Evolutionary conservation across 345 rosid genomes (phyloP).

Genomic region (Acer saccharum): DNA sequence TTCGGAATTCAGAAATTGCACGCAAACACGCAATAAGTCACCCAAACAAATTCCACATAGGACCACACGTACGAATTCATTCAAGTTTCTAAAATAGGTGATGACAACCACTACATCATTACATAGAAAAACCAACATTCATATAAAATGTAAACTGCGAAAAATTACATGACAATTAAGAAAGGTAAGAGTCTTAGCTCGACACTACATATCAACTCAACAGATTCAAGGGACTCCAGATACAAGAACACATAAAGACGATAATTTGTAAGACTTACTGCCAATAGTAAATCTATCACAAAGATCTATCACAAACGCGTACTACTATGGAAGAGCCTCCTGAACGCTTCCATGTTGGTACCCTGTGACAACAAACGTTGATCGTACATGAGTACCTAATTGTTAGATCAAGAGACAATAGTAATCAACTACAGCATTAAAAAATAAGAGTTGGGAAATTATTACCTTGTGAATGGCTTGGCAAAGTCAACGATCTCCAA

Average conservation of each 20-base stretch:
- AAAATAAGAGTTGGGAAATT: background rate
- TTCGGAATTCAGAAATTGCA: background rate
- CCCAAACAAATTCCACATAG: background rate
- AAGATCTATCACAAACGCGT: constrained; percentile 14
- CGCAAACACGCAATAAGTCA: background rate
- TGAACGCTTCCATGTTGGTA: constrained; percentile 16
- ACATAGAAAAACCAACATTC: background rate
- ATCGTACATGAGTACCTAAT: constrained; percentile 3
- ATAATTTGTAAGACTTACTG: constrained; percentile 11
- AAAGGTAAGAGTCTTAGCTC: background rate
- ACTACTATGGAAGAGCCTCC: constrained; percentile 21
- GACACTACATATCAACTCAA: background rate
- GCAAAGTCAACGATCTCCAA: constrained; percentile 34
- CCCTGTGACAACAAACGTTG: constrained; percentile 22
- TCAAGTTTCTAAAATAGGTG: background rate
- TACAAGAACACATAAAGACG: background rate
- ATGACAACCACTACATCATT: background rate
- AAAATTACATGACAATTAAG: background rate
- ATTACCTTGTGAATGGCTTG: constrained; percentile 36
- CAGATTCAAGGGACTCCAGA: constrained; percentile 9
- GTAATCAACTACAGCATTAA: background rate
- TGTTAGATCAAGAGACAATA: background rate
- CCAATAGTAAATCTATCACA: constrained; percentile 10
- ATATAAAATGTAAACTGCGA: background rate
- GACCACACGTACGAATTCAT: background rate